phyloP scores from a whole-genome alignment of 306 rosid species.

The Bauhinia variegata region DNA sequence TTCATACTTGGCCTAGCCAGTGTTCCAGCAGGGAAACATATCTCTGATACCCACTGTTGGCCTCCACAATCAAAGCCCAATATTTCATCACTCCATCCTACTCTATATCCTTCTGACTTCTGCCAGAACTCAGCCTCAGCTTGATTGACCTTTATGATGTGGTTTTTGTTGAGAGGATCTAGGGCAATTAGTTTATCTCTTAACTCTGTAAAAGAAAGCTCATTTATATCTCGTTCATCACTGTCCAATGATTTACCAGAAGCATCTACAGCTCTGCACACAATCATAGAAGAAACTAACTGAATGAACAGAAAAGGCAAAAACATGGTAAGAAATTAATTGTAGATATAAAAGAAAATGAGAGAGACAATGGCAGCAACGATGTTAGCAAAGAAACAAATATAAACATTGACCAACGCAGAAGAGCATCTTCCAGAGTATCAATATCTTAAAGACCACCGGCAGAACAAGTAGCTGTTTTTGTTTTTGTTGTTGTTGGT shows the following conservation, averaged over 20 bases:
- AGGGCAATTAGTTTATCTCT: slow-evolving; percentile 83
- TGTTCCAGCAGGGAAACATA: slow-evolving; percentile 88
- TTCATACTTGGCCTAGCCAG: slow-evolving; percentile 82
- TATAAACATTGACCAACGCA: not conserved
- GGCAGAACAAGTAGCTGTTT: too few species aligned
- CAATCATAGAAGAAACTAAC: slow-evolving; percentile 21
- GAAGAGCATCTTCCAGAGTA: too few species aligned
- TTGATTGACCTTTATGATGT: slow-evolving; percentile 74
- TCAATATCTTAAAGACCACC: too few species aligned
- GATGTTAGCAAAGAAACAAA: slow-evolving; percentile 15
- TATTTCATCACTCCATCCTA: slow-evolving; percentile 99
- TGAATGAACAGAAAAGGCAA: slow-evolving; percentile 34
- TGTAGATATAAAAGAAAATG: slow-evolving; percentile 20
- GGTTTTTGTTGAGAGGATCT: slow-evolving; percentile 83
- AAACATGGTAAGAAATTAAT: slow-evolving; percentile 9
- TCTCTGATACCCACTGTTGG: slow-evolving; percentile 99
- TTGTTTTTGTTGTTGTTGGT: too few species aligned
- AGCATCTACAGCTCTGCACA: slow-evolving; percentile 55
- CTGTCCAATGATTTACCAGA: slow-evolving; percentile 43
- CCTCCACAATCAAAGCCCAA: slow-evolving; percentile 99
- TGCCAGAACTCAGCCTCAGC: slow-evolving; percentile 98
- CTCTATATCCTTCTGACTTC: slow-evolving; percentile 93
- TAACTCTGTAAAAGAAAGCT: slow-evolving; percentile 87
- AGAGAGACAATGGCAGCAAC: slow-evolving; percentile 5
- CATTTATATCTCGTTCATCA: slow-evolving; percentile 61